Conservation (phyloP, 2,329 filamentous ascomycete species). For the Cercospora sojina region DNA sequence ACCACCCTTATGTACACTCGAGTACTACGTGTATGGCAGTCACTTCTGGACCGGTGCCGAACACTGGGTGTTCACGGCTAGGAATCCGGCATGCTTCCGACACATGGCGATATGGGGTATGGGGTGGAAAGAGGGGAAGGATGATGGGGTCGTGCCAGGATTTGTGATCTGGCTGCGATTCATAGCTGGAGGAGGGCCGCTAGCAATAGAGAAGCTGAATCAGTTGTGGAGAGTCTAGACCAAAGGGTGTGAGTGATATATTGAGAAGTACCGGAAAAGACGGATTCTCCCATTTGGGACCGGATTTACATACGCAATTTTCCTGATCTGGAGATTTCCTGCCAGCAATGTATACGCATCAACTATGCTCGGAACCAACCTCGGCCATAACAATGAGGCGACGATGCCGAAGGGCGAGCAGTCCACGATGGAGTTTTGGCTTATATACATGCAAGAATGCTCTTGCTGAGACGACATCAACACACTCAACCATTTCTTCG, state of each 20-base stretch:
- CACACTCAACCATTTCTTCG: not conserved
- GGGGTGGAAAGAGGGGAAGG: not conserved
- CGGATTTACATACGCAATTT: not conserved
- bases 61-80: not conserved
- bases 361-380: not conserved
- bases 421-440: not conserved
- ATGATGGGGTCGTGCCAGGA: not conserved
- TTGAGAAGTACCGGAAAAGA: not conserved
- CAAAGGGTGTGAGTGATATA: too few species aligned
- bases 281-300: not conserved
- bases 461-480: not conserved
- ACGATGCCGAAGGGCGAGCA: not conserved
- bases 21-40: not conserved
- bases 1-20: not conserved
- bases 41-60: not conserved
- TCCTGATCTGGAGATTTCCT: not conserved
- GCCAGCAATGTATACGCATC: not conserved
- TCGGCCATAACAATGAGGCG: not conserved
- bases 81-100: not conserved
- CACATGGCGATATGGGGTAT: not conserved
- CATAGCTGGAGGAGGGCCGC: not conserved
- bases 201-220: not conserved
- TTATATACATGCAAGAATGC: not conserved
- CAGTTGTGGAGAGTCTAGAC: not conserved
- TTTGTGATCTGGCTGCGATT: not conserved